phyloP scores from a whole-genome alignment of 805 yeast genomes.

The Candida dajiaensis region DNA sequence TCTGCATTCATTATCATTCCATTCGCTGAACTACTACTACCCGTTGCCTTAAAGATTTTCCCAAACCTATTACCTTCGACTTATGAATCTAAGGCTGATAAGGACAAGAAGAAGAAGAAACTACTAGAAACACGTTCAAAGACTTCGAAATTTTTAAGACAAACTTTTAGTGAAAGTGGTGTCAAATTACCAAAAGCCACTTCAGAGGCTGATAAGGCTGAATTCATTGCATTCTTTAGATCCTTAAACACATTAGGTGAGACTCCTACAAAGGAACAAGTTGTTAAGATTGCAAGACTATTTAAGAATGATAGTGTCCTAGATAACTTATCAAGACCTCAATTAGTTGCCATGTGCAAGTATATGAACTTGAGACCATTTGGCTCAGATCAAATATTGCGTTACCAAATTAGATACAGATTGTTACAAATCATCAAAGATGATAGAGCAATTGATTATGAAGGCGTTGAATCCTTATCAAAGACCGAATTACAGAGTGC shows the following conservation, averaged over 20 bases:
- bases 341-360: constrained; percentile 85
- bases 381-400: constrained; percentile 86
- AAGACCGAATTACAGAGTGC: constrained; percentile 80
- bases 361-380: constrained; percentile 89
- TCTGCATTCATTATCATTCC: constrained; percentile 87
- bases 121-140: constrained; percentile 58
- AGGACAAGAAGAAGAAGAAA: constrained; percentile 48
- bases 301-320: constrained; percentile 91
- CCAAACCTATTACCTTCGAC: constrained; percentile 94
- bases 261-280: constrained; percentile 59
- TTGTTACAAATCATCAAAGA: constrained; percentile 88
- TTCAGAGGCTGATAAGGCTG: constrained; percentile 64
- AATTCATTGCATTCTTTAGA: constrained; percentile 74
- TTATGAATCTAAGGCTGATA: constrained; percentile 61
- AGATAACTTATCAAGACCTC: constrained; percentile 88
- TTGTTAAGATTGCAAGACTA: constrained; percentile 77
- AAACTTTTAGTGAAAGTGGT: constrained; percentile 62
- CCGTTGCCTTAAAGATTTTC: constrained; percentile 85
- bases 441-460: constrained; percentile 87
- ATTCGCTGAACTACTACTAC: constrained; percentile 87
- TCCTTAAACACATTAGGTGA: constrained; percentile 60
- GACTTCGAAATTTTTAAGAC: constrained; percentile 56
- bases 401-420: constrained; percentile 90
- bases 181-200: constrained; percentile 62
- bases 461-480: constrained; percentile 82